Evolutionary conservation across 441 rosid species (phyloP).

Genomic region (Omphalea diandra): DNA sequence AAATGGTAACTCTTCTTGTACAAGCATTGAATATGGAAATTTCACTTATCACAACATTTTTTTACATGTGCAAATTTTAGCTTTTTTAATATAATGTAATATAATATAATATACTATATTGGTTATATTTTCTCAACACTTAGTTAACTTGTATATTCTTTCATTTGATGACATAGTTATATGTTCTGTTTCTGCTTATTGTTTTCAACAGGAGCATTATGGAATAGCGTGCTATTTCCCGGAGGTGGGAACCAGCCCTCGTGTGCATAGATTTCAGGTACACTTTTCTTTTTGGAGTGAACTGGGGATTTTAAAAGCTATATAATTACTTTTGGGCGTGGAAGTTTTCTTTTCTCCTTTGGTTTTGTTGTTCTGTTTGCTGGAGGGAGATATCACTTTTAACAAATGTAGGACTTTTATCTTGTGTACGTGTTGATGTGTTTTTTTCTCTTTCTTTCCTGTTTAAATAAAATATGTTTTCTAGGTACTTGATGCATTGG

Average conservation of each 20-base stretch:
- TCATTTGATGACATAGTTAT: background rate
- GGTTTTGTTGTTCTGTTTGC: background rate
- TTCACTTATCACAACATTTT: background rate
- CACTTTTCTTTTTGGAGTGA: background rate
- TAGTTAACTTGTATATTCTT: background rate
- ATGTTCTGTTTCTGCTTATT: slow-evolving; percentile 12
- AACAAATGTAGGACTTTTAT: background rate
- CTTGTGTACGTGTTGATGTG: background rate
- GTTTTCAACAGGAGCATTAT: slow-evolving; percentile 63
- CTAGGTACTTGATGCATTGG: slow-evolving; percentile 92
- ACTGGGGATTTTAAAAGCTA: background rate
- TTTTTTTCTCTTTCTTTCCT: background rate
- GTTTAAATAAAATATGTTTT: slow-evolving; percentile 26
- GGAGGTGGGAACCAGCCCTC: slow-evolving; percentile 57
- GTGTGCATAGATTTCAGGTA: slow-evolving; percentile 80
- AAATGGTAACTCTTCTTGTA: too few species aligned
- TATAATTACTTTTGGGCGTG: background rate
- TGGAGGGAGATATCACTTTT: background rate
- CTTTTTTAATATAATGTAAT: background rate
- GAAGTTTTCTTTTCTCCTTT: background rate
- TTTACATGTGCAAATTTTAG: background rate
- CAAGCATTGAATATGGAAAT: background rate
- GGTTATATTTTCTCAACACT: background rate
- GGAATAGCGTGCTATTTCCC: slow-evolving; percentile 52
- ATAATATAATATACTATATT: background rate